Percentiles rank a stretch among this genome's conserved stretches.
Conservation (phyloP, 768 basidiomycete genomes). For the Pluteus cervinus region DNA sequence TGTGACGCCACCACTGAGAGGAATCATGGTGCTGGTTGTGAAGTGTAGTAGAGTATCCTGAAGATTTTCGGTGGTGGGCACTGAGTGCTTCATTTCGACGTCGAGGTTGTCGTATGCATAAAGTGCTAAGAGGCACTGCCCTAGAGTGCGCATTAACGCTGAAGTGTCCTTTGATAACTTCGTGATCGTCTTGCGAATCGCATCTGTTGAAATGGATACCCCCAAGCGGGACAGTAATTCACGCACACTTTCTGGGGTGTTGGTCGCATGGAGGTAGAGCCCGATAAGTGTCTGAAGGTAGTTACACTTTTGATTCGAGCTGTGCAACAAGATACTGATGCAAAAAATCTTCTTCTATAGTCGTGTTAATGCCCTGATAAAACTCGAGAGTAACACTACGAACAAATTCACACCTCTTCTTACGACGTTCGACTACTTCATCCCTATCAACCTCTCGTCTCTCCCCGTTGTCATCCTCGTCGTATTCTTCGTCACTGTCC, state of each 20-base stretch:
- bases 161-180: conserved; percentile 18
- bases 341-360: too few species aligned
- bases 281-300: conserved; percentile 18
- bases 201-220: conserved; percentile 18
- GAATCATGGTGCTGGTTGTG: conserved; percentile 26
- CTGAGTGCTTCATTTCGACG: conserved; percentile 22
- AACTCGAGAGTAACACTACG: too few species aligned
- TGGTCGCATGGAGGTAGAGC: conserved; percentile 21
- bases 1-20: conserved; percentile 16
- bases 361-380: too few species aligned
- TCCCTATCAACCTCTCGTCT: too few species aligned
- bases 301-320: conserved; percentile 9
- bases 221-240: conserved; percentile 23
- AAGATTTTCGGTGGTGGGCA: conserved; percentile 23
- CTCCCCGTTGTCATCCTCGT: too few species aligned
- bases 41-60: conserved; percentile 21
- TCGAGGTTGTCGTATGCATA: conserved; percentile 41
- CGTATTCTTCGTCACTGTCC: too few species aligned
- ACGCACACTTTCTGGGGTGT: conserved; percentile 18
- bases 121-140: conserved; percentile 14
- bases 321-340: conserved; percentile 14
- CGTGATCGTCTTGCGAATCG: conserved; percentile 16
- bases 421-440: too few species aligned
- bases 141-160: conserved; percentile 12
- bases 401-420: too few species aligned